Evolutionary conservation across 2,329 filamentous ascomycete genomes (phyloP).

Genomic region (Ceratocystis lukuohia): DNA sequence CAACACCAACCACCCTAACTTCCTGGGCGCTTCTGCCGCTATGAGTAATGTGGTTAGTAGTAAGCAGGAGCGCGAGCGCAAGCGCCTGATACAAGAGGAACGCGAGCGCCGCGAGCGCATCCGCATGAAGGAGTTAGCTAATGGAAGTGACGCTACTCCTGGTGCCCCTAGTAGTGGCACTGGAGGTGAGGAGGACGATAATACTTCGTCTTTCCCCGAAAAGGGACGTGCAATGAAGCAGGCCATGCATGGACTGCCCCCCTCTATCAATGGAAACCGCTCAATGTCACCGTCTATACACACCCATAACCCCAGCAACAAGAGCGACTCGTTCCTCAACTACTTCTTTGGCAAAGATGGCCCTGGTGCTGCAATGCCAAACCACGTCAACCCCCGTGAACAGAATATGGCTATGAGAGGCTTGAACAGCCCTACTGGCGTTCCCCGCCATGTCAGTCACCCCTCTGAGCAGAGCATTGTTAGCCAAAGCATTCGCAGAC

Average conservation of each 20-base stretch:
- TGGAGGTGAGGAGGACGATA: slow-evolving; percentile 31
- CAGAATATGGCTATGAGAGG: slow-evolving; percentile 19
- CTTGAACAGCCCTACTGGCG: slow-evolving; percentile 12
- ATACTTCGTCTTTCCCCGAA: slow-evolving; percentile 22
- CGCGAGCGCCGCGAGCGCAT: slow-evolving; percentile 72
- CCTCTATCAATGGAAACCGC: slow-evolving; percentile 32
- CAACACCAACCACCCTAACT: slow-evolving; percentile 98
- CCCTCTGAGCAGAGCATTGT: slow-evolving; percentile 61
- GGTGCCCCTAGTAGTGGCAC: slow-evolving; percentile 7
- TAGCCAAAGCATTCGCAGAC: slow-evolving; percentile 67
- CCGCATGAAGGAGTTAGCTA: slow-evolving; percentile 71
- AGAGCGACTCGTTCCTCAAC: slow-evolving; percentile 82
- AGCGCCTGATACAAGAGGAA: slow-evolving; percentile 66
- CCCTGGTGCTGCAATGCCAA: slow-evolving; percentile 26
- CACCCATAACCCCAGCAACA: slow-evolving; percentile 47
- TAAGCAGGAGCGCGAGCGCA: slow-evolving; percentile 88
- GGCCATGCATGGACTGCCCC: slow-evolving; percentile 22
- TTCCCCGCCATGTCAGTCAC: slow-evolving; percentile 58
- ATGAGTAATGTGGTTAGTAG: slow-evolving; percentile 95
- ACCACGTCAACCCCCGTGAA: slow-evolving; percentile 24
- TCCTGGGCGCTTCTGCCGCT: slow-evolving; percentile 86
- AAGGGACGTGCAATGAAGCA: slow-evolving; percentile 14
- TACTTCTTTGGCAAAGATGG: slow-evolving; percentile 99
- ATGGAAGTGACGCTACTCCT: slow-evolving; percentile 42
- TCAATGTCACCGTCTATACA: slow-evolving; percentile 73